These are phyloP conservation scores for Kurtzmaniella natalensis DNA, from an alignment of 1,139 yeast species.

Conservation along the genomic window DNA sequence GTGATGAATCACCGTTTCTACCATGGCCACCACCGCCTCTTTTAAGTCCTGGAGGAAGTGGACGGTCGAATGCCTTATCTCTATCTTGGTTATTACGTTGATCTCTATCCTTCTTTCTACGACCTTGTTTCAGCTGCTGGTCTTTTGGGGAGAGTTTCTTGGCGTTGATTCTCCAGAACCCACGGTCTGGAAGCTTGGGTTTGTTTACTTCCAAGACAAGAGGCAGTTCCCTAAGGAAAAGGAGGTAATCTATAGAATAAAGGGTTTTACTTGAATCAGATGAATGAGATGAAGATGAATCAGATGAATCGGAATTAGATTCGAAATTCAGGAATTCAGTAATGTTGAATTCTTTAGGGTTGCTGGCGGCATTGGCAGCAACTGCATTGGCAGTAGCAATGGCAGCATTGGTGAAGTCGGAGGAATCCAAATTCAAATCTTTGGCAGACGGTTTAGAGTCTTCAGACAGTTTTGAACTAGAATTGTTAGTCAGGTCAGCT, in stretches of 20 bases:
- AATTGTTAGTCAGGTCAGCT: too few relatives aligned
- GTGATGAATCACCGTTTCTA: constrained; percentile 27
- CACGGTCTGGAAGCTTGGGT: constrained; percentile 36
- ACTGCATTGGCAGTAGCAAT: constrained; percentile 8
- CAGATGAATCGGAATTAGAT: constrained; percentile 14
- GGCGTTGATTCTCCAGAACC: constrained; percentile 34
- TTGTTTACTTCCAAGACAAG: too few relatives aligned
- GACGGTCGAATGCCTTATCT: constrained; percentile 27
- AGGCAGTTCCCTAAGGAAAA: constrained; percentile 33
- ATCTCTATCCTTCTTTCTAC: constrained; percentile 13
- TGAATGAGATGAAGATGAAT: background rate
- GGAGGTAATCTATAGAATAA: constrained; percentile 37
- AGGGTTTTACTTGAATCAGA: background rate
- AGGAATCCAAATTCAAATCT: background rate
- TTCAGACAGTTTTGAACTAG: background rate
- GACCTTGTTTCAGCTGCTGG: constrained; percentile 6
- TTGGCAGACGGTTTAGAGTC: background rate
- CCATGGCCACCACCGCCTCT: constrained; percentile 12
- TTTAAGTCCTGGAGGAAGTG: constrained; percentile 9
- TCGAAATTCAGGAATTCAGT: constrained; percentile 9
- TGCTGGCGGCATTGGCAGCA: constrained; percentile 9
- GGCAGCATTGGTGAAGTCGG: background rate
- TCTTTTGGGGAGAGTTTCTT: background rate
- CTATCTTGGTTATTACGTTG: constrained; percentile 22
- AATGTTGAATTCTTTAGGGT: constrained; percentile 8